A percentile compares a stretch with the other conserved stretches of the same genome.
phyloP scores from a whole-genome alignment of 345 rosid genomes.

The Orychophragmus violaceus region DNA sequence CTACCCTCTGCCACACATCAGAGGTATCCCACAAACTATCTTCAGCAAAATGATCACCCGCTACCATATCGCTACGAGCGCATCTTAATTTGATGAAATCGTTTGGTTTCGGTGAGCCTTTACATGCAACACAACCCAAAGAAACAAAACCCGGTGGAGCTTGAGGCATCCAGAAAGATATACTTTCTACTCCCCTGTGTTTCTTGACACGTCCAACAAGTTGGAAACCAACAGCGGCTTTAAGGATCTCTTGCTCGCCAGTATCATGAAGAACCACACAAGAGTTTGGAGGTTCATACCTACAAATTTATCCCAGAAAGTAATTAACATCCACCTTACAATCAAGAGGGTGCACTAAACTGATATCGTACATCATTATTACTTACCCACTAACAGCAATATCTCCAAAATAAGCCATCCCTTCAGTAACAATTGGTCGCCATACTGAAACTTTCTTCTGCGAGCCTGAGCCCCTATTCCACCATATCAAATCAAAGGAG shows the following conservation, averaged over 20 bases:
- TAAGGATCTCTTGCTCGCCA: slow-evolving; percentile 62
- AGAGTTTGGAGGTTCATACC: slow-evolving; percentile 85
- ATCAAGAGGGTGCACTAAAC: background rate
- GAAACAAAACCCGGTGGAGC: slow-evolving; percentile 96
- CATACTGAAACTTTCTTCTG: slow-evolving; percentile 80
- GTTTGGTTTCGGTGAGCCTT: slow-evolving; percentile 57
- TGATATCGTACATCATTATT: slow-evolving; percentile 8
- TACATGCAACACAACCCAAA: slow-evolving; percentile 80
- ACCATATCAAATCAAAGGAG: slow-evolving; percentile 84
- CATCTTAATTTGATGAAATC: slow-evolving; percentile 70
- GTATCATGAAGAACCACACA: slow-evolving; percentile 72
- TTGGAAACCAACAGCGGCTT: slow-evolving; percentile 58
- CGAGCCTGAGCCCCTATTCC: slow-evolving; percentile 64
- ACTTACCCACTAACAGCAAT: slow-evolving; percentile 87
- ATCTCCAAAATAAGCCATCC: slow-evolving; percentile 93
- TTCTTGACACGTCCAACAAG: slow-evolving; percentile 80
- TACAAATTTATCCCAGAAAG: slow-evolving; percentile 29
- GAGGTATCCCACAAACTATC: slow-evolving; percentile 92
- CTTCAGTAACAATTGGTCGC: slow-evolving; percentile 75
- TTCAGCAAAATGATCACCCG: slow-evolving; percentile 73
- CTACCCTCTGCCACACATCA: slow-evolving; percentile 49
- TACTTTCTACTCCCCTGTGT: slow-evolving; percentile 70
- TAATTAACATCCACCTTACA: background rate
- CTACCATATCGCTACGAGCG: slow-evolving; percentile 78
- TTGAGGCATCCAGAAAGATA: slow-evolving; percentile 93